phyloP scores from a whole-genome alignment of 306 rosid genomes.

The Fagus crenata region DNA sequence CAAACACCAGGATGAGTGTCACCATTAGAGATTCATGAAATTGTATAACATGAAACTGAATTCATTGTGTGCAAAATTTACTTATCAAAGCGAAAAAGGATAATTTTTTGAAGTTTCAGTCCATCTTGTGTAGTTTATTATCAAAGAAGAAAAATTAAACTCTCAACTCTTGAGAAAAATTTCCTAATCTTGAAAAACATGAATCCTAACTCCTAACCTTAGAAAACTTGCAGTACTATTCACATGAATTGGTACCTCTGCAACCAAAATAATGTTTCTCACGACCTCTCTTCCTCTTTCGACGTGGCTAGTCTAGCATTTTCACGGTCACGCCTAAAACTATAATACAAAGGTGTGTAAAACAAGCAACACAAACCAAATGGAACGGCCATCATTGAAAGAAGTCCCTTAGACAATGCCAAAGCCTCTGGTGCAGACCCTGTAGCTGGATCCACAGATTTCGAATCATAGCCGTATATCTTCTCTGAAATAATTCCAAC shows the following conservation, averaged over 20 bases:
- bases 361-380: conserved; percentile 91
- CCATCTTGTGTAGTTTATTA: background rate
- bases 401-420: conserved; percentile 89
- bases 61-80: no score
- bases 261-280: conserved; percentile 9
- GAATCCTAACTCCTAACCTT: conserved; percentile 5
- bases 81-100: conserved; percentile 1
- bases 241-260: background rate
- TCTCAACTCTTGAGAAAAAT: background rate
- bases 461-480: conserved; percentile 78
- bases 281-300: conserved; percentile 65
- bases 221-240: conserved; percentile 7
- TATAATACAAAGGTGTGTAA: conserved; percentile 72
- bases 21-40: conserved; percentile 9
- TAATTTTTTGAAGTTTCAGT: conserved; percentile 21
- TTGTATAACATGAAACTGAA: background rate
- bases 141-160: background rate
- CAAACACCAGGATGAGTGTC: background rate
- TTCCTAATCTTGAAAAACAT: conserved; percentile 1
- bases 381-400: conserved; percentile 83
- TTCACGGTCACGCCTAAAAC: conserved; percentile 74
- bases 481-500: conserved; percentile 93
- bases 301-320: conserved; percentile 45
- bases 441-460: conserved; percentile 57
- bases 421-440: conserved; percentile 77